These are phyloP conservation scores for Paraphaeosphaeria sporulosa DNA, from an alignment of 2,329 filamentous ascomycete genomes.

Conservation along the genomic window DNA sequence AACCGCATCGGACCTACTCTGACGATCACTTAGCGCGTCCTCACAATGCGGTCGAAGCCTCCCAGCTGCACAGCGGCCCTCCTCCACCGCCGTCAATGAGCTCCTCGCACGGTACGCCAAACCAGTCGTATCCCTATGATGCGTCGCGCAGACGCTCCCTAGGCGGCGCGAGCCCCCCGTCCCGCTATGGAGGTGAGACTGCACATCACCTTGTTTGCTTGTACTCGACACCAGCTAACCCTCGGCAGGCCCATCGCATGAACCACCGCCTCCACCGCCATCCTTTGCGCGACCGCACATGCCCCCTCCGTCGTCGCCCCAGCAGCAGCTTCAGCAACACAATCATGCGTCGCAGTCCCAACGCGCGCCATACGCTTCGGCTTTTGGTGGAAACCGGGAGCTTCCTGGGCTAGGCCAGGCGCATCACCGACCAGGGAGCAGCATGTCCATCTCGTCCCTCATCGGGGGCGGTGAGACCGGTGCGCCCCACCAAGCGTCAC, in stretches of 20 bases:
- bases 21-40: slow-evolving; percentile 38
- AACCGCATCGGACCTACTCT: slow-evolving; percentile 18
- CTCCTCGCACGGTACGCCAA: slow-evolving; percentile 38
- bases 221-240: slow-evolving; percentile 30
- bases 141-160: slow-evolving; percentile 53
- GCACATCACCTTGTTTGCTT: slow-evolving; percentile 18
- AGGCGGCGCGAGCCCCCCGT: slow-evolving; percentile 46
- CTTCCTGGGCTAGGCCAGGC: slow-evolving; percentile 59
- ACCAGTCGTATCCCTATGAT: slow-evolving; percentile 53
- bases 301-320: slow-evolving; percentile 59
- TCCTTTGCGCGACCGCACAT: slow-evolving; percentile 56
- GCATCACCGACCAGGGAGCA: slow-evolving; percentile 66
- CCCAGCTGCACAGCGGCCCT: slow-evolving; percentile 42
- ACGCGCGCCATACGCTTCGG: slow-evolving; percentile 53
- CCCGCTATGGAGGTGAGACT: slow-evolving; percentile 46
- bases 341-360: slow-evolving; percentile 47
- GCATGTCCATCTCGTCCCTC: slow-evolving; percentile 79
- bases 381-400: slow-evolving; percentile 62
- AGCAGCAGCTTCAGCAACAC: slow-evolving; percentile 50
- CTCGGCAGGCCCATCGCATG: slow-evolving; percentile 44
- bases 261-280: slow-evolving; percentile 49
- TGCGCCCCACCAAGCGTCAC: slow-evolving; percentile 47
- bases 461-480: slow-evolving; percentile 64
- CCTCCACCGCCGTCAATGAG: slow-evolving; percentile 47
- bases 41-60: slow-evolving; percentile 33